Evolutionary conservation across 2,329 filamentous ascomycete species (phyloP), one percentile per base, ranked within the genome.

Genomic region (Sclerotinia borealis): DNA sequence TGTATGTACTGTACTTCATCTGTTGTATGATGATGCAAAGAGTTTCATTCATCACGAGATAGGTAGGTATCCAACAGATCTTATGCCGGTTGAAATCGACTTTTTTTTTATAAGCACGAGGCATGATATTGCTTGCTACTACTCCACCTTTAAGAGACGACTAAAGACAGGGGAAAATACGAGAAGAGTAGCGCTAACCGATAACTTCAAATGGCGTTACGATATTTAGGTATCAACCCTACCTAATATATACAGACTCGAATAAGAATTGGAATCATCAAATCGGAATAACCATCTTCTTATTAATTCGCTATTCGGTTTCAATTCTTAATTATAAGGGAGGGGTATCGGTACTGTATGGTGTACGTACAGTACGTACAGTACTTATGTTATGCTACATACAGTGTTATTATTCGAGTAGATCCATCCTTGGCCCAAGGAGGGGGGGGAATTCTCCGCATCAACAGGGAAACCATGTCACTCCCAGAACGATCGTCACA

Each of bases 381-480:
- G n/a, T n/a, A n/a, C n/a, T n/a, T n/a, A n/a, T n/a, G n/a, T n/a
- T n/a, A n/a, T n/a, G n/a, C n/a, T n/a, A n/a, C n/a, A n/a, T n/a
- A n/a, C n/a, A n/a, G n/a, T n/a, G n/a, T n/a, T n/a, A n/a, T n/a
- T n/a, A n/a, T n/a, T n/a, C n/a, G 29, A 51, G 49, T 51, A 51
- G 29, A 51, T 29, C 48, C 49, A 51, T 29, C 48, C 49, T 51
- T 34, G 11, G 19, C 31, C 7, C n/a, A 50, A n/a, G n/a, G n/a
- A 29, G 54, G 52, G 39, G 45, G 54, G 54, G 54, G n/a, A n/a
- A 56, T 56, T 56, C 54, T 56, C 54, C 54, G 39, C 54, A 56
- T 56, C 49, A 25, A 36, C 11, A 34, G 19, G 7, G 11, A 13
- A 43, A 31, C 52, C 52, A 43, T 55, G 52, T 41, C 36, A 15